These are phyloP conservation scores for Tolypocladium capitatum DNA, from an alignment of 2,329 filamentous ascomycete genomes.

Conservation along the genomic window DNA sequence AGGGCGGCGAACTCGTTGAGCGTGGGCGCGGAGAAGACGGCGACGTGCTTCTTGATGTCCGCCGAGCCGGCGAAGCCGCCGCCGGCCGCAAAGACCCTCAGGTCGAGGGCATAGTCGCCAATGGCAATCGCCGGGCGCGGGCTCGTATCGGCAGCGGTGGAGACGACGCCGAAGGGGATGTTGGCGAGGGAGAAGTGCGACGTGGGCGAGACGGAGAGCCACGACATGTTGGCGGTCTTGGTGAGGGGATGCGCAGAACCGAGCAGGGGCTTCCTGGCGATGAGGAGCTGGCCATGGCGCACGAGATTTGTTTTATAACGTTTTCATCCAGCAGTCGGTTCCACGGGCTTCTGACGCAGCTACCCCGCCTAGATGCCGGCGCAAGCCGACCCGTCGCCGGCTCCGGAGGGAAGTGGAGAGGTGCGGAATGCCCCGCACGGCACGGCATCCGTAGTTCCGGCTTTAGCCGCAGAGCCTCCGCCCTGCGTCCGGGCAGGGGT, in stretches of 20 bases:
- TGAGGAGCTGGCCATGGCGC: background rate
- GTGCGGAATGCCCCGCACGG: background rate
- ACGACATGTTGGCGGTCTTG: conserved; percentile 8
- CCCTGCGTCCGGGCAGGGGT: too few species aligned
- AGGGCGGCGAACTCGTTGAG: conserved; percentile 30
- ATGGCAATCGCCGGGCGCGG: conserved; percentile 59
- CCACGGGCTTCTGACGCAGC: background rate
- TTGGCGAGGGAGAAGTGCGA: conserved; percentile 59
- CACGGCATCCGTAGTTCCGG: background rate
- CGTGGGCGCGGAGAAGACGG: conserved; percentile 13
- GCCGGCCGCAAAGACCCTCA: conserved; percentile 42
- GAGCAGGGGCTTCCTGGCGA: background rate
- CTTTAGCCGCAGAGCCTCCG: background rate
- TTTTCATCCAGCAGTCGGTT: background rate
- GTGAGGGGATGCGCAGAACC: background rate
- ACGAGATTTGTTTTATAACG: too few species aligned
- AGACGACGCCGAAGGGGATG: conserved; percentile 74
- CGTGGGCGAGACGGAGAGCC: conserved; percentile 12
- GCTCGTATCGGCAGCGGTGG: conserved; percentile 38
- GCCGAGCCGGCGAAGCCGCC: conserved; percentile 24
- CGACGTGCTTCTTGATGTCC: conserved; percentile 12
- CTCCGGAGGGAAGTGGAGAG: background rate
- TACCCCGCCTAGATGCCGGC: conserved; percentile 1
- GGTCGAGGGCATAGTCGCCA: conserved; percentile 57
- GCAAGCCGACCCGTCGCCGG: background rate